Evolutionary conservation across 2,329 filamentous ascomycete genomes (phyloP), one percentile per base, ranked within the genome.

Genomic region (Hyphodiscus sp.): DNA sequence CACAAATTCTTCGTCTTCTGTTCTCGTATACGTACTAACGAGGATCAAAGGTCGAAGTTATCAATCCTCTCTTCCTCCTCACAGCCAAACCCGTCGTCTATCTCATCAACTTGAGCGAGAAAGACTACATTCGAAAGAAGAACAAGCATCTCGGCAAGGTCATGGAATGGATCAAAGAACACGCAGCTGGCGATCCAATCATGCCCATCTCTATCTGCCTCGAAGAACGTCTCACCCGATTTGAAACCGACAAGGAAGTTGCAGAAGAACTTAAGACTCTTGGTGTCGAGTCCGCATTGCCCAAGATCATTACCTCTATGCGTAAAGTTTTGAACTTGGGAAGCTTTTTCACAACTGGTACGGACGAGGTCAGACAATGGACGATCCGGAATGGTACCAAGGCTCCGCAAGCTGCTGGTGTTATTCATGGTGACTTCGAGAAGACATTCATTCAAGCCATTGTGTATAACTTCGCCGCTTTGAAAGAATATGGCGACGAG

Each of bases 361-460:
- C 91, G 20, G 95, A 99, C 69, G 94, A 99, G 76, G 94, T 99
- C 61, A 83, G 94, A 65, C 94, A 99, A 76, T 99, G 94, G 95
- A 99, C 94, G 23, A 90, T 99, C 69, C 85, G 94, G 55, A 91
- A 89, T 67, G 91, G 91, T 64, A 96, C 87, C 69, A 99, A 99
- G 78, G 94, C 94, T n/a, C 94, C 94, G 18, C 88, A 95, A 68
- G 94, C 94, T 46, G 94, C 94, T 41, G 94, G 94, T 79, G 94
- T 99, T 59, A 99, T 99, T 63, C 94, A 99, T 75, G 89, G 86
- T 62, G 94, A 99, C 71, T 97, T 99, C 63, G 94, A 99, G 74
- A 99, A 99, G 85, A 99, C 95, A 0, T 99, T 99, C 70, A 99
- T 99, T 66, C 95, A 99, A 75, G 87, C 80, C 59, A 81, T 99